These are phyloP conservation scores for Uncinocarpus reesii DNA, from an alignment of 2,329 filamentous ascomycete genomes.

Conservation along the genomic window DNA sequence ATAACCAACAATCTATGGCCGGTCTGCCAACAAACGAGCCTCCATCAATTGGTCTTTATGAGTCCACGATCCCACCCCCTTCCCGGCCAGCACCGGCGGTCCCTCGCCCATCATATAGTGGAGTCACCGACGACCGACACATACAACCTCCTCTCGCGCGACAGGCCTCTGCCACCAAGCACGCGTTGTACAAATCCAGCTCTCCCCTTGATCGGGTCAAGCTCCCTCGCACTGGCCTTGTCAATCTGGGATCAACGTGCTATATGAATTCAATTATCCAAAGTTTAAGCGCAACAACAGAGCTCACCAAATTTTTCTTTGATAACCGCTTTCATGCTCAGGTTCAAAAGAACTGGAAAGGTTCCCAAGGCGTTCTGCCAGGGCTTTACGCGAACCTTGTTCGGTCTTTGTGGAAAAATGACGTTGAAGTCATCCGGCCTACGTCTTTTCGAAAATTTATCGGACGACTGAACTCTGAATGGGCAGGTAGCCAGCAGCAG, in stretches of 20 bases:
- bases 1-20: slow-evolving; percentile 49
- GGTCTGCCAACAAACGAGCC: slow-evolving; percentile 25
- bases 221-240: slow-evolving; percentile 60
- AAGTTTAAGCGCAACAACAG: slow-evolving; percentile 62
- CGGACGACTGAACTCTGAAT: slow-evolving; percentile 53
- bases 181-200: slow-evolving; percentile 35
- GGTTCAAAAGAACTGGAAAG: slow-evolving; percentile 58
- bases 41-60: slow-evolving; percentile 24
- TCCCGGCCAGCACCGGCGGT: slow-evolving; percentile 58
- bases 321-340: slow-evolving; percentile 50
- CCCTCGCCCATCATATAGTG: slow-evolving; percentile 66
- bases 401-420: slow-evolving; percentile 53
- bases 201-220: slow-evolving; percentile 37
- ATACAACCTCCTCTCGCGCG: slow-evolving; percentile 36
- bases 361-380: slow-evolving; percentile 52
- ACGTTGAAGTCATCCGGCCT: slow-evolving; percentile 43
- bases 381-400: slow-evolving; percentile 53
- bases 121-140: slow-evolving; percentile 55
- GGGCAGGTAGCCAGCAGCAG: slow-evolving; percentile 69
- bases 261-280: slow-evolving; percentile 91
- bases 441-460: slow-evolving; percentile 58
- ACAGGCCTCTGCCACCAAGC: slow-evolving; percentile 37
- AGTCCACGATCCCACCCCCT: slow-evolving; percentile 45
- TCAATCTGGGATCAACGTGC: slow-evolving; percentile 73
- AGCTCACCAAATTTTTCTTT: slow-evolving; percentile 53